Base-by-base conservation (phyloP, 495 filamentous ascomycete species). In the Tuber magnatum region DNA sequence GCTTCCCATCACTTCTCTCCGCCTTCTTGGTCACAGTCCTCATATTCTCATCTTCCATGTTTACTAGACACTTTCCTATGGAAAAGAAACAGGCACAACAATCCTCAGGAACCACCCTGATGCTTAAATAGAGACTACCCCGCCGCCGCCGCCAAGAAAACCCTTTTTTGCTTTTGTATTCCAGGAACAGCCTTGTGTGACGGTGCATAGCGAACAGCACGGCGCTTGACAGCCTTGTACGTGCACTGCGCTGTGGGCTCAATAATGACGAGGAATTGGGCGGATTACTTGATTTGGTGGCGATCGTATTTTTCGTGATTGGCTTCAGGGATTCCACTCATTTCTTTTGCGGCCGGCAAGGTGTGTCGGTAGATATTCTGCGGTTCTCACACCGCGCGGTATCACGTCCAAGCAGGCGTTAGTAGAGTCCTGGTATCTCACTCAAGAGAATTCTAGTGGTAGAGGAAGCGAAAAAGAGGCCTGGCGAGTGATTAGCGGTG, bases 1-100 rank as follows among this genome's bases (percentile, higher is more conserved):
- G 56, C 56, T 65, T 65, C 28, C 56, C 56, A 65, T 35, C 56
- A 65, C 56, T 65, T 12, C 56, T 65, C 56, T 65, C 56, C 28
- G 32, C 56, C 56, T 35, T 51, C 46, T 24, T 20, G 56, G n/a
- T 35, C 28, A 65, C 16, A 16, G 28, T 65, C 14, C 32, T 65
- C 28, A 16, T 35, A 18, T 35, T 35, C 56, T 35, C 56, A 65
- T 65, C 28, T 65, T 65, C 56, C 56, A 65, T 65, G 18, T 65
- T 65, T 65, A 65, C 56, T 35, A 65, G 56, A 35, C 28, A 35
- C 32, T 65, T 65, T 8, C 28, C 28, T 35, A 35, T 14, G 35
- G 56, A 14, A 35, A 65, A 65, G 56, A 65, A 65, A 65, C 35
- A 35, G 56, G 14, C 14, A 18, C 35, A 14, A 2, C 56, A 65